These are phyloP conservation scores for Penicillium sp. DNA, from an alignment of 2,329 filamentous ascomycete genomes.

Conservation along the genomic window DNA sequence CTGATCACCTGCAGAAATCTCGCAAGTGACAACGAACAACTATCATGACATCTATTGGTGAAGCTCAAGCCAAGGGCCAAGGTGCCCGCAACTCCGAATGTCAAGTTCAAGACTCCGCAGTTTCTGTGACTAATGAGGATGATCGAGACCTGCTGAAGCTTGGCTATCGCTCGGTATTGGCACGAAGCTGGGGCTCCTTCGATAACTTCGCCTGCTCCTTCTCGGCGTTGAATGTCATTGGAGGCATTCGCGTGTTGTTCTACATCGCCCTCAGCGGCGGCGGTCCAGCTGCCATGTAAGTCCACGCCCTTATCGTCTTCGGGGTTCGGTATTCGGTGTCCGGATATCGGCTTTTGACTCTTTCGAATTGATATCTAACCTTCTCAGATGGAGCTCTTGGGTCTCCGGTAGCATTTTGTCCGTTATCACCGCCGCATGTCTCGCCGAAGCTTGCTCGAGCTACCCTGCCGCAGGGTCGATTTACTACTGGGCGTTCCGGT, in stretches of 20 bases:
- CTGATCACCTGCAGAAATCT: neutral
- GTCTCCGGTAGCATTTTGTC: conserved; percentile 25
- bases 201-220: conserved; percentile 33
- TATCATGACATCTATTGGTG: conserved; percentile 8
- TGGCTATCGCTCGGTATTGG: conserved; percentile 29
- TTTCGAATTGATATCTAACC: neutral
- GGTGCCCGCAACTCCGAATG: neutral
- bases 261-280: conserved; percentile 31
- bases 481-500: conserved; percentile 36
- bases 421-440: conserved; percentile 31
- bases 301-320: neutral
- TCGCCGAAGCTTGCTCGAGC: conserved; percentile 34
- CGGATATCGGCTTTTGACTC: neutral
- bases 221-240: conserved; percentile 30
- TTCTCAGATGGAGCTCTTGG: conserved; percentile 23
- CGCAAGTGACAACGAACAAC: neutral
- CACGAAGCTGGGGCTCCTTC: conserved; percentile 28
- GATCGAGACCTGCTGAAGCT: conserved; percentile 28
- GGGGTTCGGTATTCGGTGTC: neutral
- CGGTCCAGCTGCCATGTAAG: conserved; percentile 27
- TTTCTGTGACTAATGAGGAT: conserved; percentile 24
- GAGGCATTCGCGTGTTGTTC: conserved; percentile 31
- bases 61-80: conserved; percentile 11
- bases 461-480: conserved; percentile 35
- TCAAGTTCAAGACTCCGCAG: conserved; percentile 3